phyloP scores from a whole-genome alignment of 768 basidiomycete genomes.

The Suillus sp. region DNA sequence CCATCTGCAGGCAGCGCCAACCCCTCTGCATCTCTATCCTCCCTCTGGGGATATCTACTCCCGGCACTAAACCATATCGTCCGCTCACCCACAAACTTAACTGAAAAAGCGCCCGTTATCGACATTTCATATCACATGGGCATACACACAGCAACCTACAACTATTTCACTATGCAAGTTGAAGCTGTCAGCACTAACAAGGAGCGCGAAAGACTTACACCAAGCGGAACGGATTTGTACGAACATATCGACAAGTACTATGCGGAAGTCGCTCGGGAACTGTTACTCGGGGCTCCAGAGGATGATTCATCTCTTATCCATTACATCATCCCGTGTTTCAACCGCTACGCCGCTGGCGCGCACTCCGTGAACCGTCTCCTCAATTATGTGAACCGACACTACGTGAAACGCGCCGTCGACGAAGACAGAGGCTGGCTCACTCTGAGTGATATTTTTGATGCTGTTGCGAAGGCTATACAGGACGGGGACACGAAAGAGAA shows the following conservation, averaged over 20 bases:
- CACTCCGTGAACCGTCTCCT: slow-evolving; percentile 71
- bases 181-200: slow-evolving; percentile 44
- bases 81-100: slow-evolving; percentile 62
- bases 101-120: slow-evolving; percentile 66
- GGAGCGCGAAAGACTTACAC: slow-evolving; percentile 32
- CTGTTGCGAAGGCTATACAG: slow-evolving; percentile 53
- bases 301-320: slow-evolving; percentile 68
- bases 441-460: slow-evolving; percentile 63
- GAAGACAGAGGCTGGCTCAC: slow-evolving; percentile 81
- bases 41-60: slow-evolving; percentile 74
- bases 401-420: slow-evolving; percentile 75
- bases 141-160: slow-evolving; percentile 81
- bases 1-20: slow-evolving; percentile 68
- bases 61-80: slow-evolving; percentile 80
- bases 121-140: slow-evolving; percentile 75
- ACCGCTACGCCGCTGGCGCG: slow-evolving; percentile 68
- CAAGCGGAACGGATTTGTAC: slow-evolving; percentile 70
- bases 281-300: slow-evolving; percentile 61
- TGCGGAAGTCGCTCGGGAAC: slow-evolving; percentile 58
- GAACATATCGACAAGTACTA: slow-evolving; percentile 74
- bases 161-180: slow-evolving; percentile 69
- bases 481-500: slow-evolving; percentile 60
- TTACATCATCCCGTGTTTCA: slow-evolving; percentile 72
- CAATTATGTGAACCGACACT: slow-evolving; percentile 72
- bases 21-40: slow-evolving; percentile 69